Evolutionary conservation across 2,329 filamentous ascomycete genomes (phyloP), one percentile per base, ranked within the genome.

Genomic region (Calonectria ilicicola): DNA sequence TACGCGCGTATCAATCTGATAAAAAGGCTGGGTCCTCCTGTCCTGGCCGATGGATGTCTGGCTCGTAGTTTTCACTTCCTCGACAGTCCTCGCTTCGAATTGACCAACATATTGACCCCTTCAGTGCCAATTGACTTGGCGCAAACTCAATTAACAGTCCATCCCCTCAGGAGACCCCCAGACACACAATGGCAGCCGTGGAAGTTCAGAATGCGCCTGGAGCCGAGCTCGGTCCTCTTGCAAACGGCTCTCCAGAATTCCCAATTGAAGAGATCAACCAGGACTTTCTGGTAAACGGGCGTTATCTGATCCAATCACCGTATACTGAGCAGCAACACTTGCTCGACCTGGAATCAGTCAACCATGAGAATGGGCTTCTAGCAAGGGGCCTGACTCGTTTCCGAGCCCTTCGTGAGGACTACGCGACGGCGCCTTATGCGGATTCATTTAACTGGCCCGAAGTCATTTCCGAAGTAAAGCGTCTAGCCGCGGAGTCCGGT

Each of bases 381-480:
- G 93, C 95, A 6, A 88, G 91, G 72, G 93, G 95, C 1, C 86
- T 98, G 72, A 90, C 90, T 32, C 85, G 86, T 17, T 87, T 98
- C 76, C 87, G 86, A 72, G 90, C 91, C 44, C 85, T 91, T 21
- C 89, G 91, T 2, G 82, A 87, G 9, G 92, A 95, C 81, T 98
- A 97, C 84, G 94, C 95, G 70, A 95, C 92, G 1, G 91, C 92
- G 1, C 86, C 90, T 0, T 98, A 98, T 83, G 83, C 87, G 4
- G 89, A 92, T 2, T 91, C 91, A 0, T 96, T 98, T 85, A 97
- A 98, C 83, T 97, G 94, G 92, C 74, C 82, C 3, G 85, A 89
- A 49, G 88, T 95, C 17, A 86, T 97, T 14, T 83, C 85, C 5
- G 85, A 89, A 38, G 84, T 97, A 65, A 87, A 85, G 69, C 80